Conservation (phyloP, 2,329 filamentous ascomycete species). For the Alternaria alternata region DNA sequence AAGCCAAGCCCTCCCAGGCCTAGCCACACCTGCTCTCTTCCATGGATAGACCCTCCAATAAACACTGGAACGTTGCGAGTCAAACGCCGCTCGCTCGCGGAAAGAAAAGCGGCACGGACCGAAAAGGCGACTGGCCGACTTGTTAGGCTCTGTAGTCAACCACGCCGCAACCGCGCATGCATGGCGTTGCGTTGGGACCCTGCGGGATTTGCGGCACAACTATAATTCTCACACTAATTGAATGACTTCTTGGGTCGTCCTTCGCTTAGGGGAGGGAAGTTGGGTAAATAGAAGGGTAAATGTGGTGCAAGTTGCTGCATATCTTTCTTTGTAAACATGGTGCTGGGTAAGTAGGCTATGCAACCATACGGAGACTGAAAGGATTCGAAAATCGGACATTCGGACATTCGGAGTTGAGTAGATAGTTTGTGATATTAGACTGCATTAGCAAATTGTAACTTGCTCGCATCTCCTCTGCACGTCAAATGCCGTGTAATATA, state of each 20-base stretch:
- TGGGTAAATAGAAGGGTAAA: slow-evolving; percentile 4
- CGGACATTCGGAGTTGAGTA: background rate
- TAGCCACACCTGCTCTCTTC: background rate
- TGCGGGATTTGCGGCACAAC: background rate
- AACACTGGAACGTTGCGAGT: background rate
- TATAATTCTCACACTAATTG: background rate
- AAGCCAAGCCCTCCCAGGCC: background rate
- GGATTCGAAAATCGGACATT: background rate
- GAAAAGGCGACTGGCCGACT: background rate
- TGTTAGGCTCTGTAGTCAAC: slow-evolving; percentile 1
- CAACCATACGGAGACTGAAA: background rate
- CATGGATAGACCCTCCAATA: background rate
- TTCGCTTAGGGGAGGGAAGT: background rate
- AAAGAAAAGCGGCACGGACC: slow-evolving; percentile 4
- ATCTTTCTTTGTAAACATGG: background rate
- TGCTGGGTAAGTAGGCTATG: background rate
- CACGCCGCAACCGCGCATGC: slow-evolving; percentile 16
- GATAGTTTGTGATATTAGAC: slow-evolving; percentile 4
- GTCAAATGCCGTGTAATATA: background rate
- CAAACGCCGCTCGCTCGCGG: background rate
- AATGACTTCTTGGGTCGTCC: background rate
- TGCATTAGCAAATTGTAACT: background rate
- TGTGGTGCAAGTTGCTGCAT: background rate
- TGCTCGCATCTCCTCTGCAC: background rate
- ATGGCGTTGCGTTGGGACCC: background rate